Base-by-base conservation (phyloP, 2,329 filamentous ascomycete species). In the Diplodia seriata region DNA sequence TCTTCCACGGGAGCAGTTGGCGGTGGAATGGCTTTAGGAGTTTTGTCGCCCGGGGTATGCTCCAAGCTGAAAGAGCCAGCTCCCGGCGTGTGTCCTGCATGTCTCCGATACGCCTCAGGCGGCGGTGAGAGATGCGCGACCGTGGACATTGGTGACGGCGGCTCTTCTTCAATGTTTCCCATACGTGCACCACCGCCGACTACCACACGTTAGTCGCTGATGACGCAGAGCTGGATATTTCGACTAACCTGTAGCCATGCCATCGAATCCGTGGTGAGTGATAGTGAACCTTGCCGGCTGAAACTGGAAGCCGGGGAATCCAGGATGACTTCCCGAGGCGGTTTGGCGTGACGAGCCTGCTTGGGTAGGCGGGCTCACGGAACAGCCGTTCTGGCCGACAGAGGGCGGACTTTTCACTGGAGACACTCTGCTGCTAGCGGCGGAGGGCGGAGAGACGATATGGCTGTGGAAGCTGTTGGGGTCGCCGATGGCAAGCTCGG, bases 1-100 rank as follows among this genome's bases (percentile, higher is more conserved):
- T 61, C 49, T 4, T 55, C 61, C 15, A 38, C 61, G 23, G 59
- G 47, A 8, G 12, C n/a, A 36, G 15, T 7, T 31, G 29, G 43
- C 11, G 59, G 59, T 26, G 57, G 55, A n/a, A 50, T 23, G 18
- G 57, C 36, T 29, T 38, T 68, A 3, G 66, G 66, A 15, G 66
- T 68, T 49, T 68, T 68, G 11, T 68, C 61, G 2, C 61, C 68
- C 31, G 56, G 57, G 12, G 65, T 56, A 4, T 31, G 38, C 9
- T 49, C 50, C 23, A 53, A 40, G 50, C 66, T 68, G 51, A 68
- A 53, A 6, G 69, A 66, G 4, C 70, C 69, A 54, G 70, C 72
- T 31, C 70, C 68, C 14, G 78, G 78, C 1, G 78, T 79, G 66
- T 79, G 78, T 3, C 78, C 78, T 15, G 78, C 78, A 69, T 77